phyloP scores from a whole-genome alignment of 805 yeast species.

The Kodamaea hsintzibuensis region DNA sequence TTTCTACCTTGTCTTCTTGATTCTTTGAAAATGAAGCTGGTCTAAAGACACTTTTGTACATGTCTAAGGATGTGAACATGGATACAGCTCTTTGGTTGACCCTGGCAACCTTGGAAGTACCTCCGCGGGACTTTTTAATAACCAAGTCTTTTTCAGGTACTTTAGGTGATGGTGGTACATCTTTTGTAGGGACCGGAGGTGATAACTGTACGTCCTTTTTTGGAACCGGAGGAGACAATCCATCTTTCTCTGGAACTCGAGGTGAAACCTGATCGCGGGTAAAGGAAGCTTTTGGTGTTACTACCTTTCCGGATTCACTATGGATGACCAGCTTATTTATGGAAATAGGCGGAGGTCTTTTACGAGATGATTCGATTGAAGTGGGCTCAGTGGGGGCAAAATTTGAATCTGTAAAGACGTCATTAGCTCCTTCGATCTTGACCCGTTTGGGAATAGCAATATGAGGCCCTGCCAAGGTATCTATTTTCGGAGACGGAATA shows the following conservation, averaged over 20 bases:
- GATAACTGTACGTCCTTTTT: not conserved
- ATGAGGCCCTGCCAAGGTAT: not conserved
- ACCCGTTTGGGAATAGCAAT: not conserved
- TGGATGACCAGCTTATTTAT: not conserved
- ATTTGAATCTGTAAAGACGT: not conserved
- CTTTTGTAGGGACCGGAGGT: not conserved
- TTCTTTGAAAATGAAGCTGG: constrained; percentile 3
- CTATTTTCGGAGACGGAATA: not conserved
- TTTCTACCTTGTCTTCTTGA: not conserved
- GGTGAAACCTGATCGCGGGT: not conserved
- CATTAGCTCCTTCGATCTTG: not conserved
- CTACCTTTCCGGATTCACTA: not conserved
- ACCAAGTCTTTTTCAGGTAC: constrained; percentile 12
- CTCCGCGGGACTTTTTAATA: constrained; percentile 8
- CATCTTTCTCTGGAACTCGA: not conserved
- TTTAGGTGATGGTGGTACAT: constrained; percentile 4
- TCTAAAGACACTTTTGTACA: constrained; percentile 8
- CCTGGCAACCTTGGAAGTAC: constrained; percentile 1
- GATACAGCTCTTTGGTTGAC: constrained; percentile 12
- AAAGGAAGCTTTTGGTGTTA: not conserved
- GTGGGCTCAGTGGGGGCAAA: too few species aligned
- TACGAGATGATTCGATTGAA: not conserved
- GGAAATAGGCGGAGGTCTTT: not conserved
- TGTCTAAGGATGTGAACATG: constrained; percentile 12
- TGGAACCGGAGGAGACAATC: not conserved